Conservation (phyloP, 2,329 filamentous ascomycete genomes). For the Aphanoascus verrucosus region DNA sequence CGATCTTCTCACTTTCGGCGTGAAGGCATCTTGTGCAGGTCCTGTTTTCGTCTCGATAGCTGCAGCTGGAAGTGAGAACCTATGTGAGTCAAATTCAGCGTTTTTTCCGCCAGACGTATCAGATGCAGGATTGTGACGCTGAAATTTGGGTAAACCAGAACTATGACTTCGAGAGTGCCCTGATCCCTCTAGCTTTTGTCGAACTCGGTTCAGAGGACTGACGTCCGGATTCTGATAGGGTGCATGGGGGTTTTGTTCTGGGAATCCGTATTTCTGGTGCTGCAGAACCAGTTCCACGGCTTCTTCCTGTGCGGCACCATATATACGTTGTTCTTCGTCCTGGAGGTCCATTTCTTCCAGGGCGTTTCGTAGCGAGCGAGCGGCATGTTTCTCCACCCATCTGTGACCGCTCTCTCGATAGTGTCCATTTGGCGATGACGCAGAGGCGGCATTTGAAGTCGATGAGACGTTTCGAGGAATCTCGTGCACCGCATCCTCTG, state of each 20-base stretch:
- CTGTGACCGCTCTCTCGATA: conserved; percentile 47
- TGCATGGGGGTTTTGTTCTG: conserved; percentile 40
- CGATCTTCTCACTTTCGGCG: conserved; percentile 16
- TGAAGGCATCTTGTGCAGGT: conserved; percentile 3
- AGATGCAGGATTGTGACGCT: background rate
- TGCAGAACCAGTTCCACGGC: conserved; percentile 55
- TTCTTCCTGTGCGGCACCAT: conserved; percentile 50
- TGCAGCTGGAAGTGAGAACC: background rate
- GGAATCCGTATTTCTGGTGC: conserved; percentile 46
- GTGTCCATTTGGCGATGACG: conserved; percentile 30
- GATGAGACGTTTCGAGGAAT: conserved; percentile 27
- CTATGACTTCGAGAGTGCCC: conserved; percentile 38
- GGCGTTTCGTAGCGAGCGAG: conserved; percentile 45
- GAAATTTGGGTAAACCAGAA: background rate
- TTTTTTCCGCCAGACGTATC: background rate
- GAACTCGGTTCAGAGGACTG: conserved; percentile 25
- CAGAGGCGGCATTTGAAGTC: conserved; percentile 23
- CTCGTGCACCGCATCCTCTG: conserved; percentile 11
- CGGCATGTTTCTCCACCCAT: conserved; percentile 50
- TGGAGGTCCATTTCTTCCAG: conserved; percentile 49
- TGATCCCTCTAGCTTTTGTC: conserved; percentile 36
- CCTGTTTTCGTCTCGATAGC: background rate
- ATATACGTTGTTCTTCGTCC: conserved; percentile 43
- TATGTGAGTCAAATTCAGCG: background rate
- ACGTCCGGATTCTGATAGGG: conserved; percentile 38